A percentile compares a stretch with the other conserved stretches of the same genome.
Evolutionary conservation across 768 basidiomycete species (phyloP).

Genomic region (Coprinopsis cinerea): DNA sequence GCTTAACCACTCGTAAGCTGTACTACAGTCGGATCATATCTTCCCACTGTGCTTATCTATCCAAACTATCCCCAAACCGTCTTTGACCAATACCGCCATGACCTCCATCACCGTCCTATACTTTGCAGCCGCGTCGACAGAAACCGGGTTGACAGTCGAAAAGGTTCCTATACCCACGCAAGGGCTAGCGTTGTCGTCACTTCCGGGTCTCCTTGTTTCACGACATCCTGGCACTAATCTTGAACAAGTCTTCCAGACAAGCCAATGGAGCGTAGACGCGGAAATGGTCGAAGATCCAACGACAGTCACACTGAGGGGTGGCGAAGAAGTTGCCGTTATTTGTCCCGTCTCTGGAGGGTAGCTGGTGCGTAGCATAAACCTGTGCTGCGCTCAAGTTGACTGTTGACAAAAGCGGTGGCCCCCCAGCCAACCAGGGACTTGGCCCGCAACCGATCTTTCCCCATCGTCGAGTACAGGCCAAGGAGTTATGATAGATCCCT

Average conservation of each 20-base stretch:
- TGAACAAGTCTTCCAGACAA: constrained; percentile 47
- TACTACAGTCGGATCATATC: neutral
- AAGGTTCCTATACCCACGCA: constrained; percentile 39
- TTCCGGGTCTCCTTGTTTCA: constrained; percentile 45
- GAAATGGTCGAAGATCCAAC: constrained; percentile 68
- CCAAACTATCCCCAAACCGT: neutral
- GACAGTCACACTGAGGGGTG: constrained; percentile 47
- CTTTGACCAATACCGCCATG: constrained; percentile 15
- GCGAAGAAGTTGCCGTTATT: constrained; percentile 76
- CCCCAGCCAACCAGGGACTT: too few relatives aligned
- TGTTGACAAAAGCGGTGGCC: too few relatives aligned
- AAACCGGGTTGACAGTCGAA: constrained; percentile 54
- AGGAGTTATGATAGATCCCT: too few relatives aligned
- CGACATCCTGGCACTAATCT: constrained; percentile 49
- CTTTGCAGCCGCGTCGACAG: constrained; percentile 64
- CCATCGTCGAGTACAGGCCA: too few relatives aligned
- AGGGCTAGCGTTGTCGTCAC: constrained; percentile 45
- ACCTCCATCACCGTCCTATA: constrained; percentile 42
- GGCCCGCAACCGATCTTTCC: too few relatives aligned
- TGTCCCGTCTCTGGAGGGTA: constrained; percentile 80
- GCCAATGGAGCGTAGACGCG: constrained; percentile 75
- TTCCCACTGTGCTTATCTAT: neutral
- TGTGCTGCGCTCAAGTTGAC: too few relatives aligned
- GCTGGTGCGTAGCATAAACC: constrained; percentile 8
- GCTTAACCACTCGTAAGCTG: neutral